These are phyloP conservation scores for Cordyceps cateniannulata DNA, from an alignment of 2,329 filamentous ascomycete genomes.

Conservation along the genomic window DNA sequence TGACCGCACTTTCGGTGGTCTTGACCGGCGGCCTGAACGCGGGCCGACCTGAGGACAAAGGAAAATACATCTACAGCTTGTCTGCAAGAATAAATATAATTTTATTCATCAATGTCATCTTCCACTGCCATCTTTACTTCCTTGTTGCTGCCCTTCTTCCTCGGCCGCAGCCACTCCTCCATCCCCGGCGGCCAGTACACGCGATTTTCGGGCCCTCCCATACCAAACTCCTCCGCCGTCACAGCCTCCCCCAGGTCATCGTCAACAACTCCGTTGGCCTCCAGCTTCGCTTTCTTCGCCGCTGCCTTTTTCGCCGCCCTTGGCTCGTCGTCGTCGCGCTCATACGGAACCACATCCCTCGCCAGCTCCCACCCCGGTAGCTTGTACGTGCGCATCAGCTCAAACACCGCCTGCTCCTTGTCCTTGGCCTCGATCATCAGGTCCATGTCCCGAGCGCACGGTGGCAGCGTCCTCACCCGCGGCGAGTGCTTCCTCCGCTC, in stretches of 20 bases:
- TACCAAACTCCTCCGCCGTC: slow-evolving; percentile 64
- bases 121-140: slow-evolving; percentile 24
- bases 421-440: slow-evolving; percentile 99
- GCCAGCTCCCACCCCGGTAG: slow-evolving; percentile 72
- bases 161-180: slow-evolving; percentile 83
- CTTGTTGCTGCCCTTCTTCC: slow-evolving; percentile 61
- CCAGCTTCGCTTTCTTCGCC: slow-evolving; percentile 32
- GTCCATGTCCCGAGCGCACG: slow-evolving; percentile 78
- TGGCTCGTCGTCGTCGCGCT: slow-evolving; percentile 65
- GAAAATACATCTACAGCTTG: too few relatives aligned
- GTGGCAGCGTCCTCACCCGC: slow-evolving; percentile 71
- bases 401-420: slow-evolving; percentile 94
- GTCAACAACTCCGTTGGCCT: slow-evolving; percentile 25
- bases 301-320: slow-evolving; percentile 31
- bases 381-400: slow-evolving; percentile 83
- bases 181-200: slow-evolving; percentile 89
- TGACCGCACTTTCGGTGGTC: too few relatives aligned
- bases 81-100: too few relatives aligned
- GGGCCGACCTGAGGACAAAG: too few relatives aligned
- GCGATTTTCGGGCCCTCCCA: slow-evolving; percentile 75
- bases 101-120: not conserved
- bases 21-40: too few relatives aligned
- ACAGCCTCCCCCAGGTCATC: slow-evolving; percentile 39
- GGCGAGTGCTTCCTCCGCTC: slow-evolving; percentile 82
- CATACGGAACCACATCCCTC: slow-evolving; percentile 71